A percentile compares a stretch with the other conserved stretches of the same genome.
Conservation (phyloP, 345 rosid genomes). For the Syzygium aromaticum region DNA sequence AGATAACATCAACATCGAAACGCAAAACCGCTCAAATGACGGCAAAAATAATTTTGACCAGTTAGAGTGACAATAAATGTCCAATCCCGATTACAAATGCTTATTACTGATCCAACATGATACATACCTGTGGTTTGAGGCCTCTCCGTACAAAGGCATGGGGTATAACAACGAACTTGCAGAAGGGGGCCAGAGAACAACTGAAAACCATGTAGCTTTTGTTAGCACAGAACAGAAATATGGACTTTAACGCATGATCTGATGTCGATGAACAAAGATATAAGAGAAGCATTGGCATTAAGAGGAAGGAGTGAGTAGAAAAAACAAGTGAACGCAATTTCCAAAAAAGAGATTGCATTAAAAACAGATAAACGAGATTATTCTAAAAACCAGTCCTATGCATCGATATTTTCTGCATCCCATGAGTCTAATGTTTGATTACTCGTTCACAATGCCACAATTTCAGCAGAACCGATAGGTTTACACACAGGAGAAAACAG, state of each 20-base stretch:
- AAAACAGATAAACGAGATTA: neutral
- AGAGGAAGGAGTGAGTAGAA: neutral
- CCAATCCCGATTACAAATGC: neutral
- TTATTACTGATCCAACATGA: neutral
- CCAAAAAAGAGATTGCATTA: neutral
- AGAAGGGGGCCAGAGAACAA: conserved; percentile 85
- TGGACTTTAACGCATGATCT: neutral
- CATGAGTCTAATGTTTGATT: neutral
- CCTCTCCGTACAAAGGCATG: conserved; percentile 84
- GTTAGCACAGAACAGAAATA: neutral
- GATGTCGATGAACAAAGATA: neutral
- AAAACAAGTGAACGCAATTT: neutral
- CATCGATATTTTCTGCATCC: neutral
- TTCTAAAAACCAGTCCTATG: neutral
- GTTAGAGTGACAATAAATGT: neutral
- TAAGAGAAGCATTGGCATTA: neutral
- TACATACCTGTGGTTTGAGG: conserved; percentile 85
- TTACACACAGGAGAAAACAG: neutral
- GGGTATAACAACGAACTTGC: conserved; percentile 80
- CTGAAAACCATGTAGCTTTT: conserved; percentile 22
- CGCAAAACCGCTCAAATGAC: neutral
- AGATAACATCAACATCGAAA: conserved; percentile 1
- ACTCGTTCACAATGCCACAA: neutral
- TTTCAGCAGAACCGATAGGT: neutral
- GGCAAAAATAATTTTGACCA: neutral